These are phyloP conservation scores for Fragilaria radians DNA, from an alignment of 108 stramenopile species.

Conservation along the genomic window DNA sequence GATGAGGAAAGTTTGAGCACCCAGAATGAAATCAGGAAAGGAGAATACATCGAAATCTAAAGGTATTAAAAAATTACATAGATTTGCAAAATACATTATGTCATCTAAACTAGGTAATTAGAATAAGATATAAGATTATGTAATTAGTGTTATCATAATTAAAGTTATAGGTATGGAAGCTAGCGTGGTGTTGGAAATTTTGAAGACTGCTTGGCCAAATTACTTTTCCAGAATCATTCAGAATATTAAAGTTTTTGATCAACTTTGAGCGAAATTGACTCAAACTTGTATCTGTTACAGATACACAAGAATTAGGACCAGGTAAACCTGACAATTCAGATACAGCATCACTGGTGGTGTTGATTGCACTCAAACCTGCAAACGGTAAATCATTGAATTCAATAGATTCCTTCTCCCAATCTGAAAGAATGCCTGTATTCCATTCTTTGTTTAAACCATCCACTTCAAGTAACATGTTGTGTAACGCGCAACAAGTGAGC, in stretches of 20 bases:
- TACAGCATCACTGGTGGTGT: too few species aligned
- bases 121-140: too few species aligned
- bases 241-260: not conserved
- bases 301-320: not conserved
- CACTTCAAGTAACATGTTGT: conserved; percentile 17
- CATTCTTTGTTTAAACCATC: conserved; percentile 7
- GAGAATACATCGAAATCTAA: too few species aligned
- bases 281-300: not conserved
- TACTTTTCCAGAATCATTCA: too few species aligned
- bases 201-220: too few species aligned
- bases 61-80: too few species aligned
- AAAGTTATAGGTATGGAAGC: too few species aligned
- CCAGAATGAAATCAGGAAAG: not conserved
- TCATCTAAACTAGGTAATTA: too few species aligned
- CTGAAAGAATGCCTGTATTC: not conserved
- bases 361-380: not conserved
- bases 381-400: not conserved
- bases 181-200: too few species aligned
- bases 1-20: not conserved
- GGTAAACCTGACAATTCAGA: not conserved
- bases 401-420: not conserved
- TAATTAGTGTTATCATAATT: too few species aligned
- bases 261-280: not conserved
- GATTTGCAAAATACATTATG: too few species aligned
- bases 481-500: conserved; percentile 22